Base-by-base conservation (phyloP, 78 protist species). In the Dictyostelium capitatum region DNA sequence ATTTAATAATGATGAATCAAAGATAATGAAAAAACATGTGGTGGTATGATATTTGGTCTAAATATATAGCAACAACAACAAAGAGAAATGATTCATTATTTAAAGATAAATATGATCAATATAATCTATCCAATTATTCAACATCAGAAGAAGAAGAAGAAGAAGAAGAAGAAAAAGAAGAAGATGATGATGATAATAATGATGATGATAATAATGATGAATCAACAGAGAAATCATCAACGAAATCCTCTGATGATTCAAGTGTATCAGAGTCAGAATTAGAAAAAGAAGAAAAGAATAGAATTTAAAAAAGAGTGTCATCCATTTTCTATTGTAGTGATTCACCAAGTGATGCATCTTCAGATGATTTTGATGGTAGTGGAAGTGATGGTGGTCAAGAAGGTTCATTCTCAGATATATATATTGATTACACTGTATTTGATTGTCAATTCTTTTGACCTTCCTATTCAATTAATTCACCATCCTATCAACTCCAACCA, bases 381-480 rank as follows among this genome's bases (percentile, higher is more conserved):
- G n/a, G n/a, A n/a, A n/a, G n/a, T n/a, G n/a, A n/a, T n/a, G 10
- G 67, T 57, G 67, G 67, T 10, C 67, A 57, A n/a, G 67, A 57
- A 57, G 17, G 17, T 57, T 23, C 37, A 6, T 57, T 28, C 30
- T 79, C 72, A 1, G 87, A 80, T 59, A 32, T 19, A 17, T 9
- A 59, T 67, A 19, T 10, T 25, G 10, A 17, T 6, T 8, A n/a
- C n/a, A n/a, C 9, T 6, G 11, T 6, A 4, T 67, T 67, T 62
- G 53, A 19, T 8, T 73, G 64, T 43, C 6, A 37, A 1, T 20
- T 64, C 53, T 51, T 69, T 11, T 75, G 75, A 12, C 15, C 57
- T n/a, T 46, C 48, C 6, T 80, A 50, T 62, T 79, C 84, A 9
- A 32, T 51, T 59, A 32, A 11, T n/a, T n/a, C 14, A 56, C 7